These are phyloP conservation scores for Podospora comata DNA, from an alignment of 495 filamentous ascomycete genomes.

Conservation along the genomic window DNA sequence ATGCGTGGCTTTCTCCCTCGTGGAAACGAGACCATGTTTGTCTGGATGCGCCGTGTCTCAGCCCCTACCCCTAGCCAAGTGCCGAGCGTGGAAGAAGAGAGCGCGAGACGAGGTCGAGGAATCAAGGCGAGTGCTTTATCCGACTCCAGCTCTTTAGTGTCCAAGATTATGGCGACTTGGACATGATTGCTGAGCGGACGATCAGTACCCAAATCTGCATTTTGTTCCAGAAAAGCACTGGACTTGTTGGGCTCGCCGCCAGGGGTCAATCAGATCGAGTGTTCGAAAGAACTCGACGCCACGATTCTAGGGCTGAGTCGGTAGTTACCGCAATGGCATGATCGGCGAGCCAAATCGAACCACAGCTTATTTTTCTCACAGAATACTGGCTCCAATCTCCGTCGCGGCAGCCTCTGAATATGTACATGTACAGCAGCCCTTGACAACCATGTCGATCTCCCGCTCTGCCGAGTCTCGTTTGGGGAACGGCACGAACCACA, in stretches of 20 bases:
- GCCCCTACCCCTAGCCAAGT: background rate
- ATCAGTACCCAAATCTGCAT: background rate
- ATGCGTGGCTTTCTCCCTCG: background rate
- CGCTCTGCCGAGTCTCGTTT: background rate
- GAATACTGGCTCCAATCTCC: background rate
- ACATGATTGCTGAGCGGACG: background rate
- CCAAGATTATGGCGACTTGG: background rate
- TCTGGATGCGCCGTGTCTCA: background rate
- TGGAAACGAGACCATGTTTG: background rate
- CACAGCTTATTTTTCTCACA: background rate
- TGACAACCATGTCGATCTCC: background rate
- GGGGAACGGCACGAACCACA: background rate
- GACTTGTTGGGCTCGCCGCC: background rate
- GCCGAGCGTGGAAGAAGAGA: background rate
- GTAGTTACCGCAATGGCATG: slow-evolving; percentile 15
- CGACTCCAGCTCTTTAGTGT: background rate
- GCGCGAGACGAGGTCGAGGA: too few relatives aligned
- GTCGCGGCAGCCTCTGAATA: background rate
- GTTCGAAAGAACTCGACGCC: slow-evolving; percentile 1
- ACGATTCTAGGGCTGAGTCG: slow-evolving; percentile 11
- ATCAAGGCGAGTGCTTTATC: background rate
- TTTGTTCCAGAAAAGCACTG: background rate
- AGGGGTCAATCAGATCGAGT: background rate
- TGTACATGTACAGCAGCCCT: background rate
- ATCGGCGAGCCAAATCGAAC: slow-evolving; percentile 10